These are phyloP conservation scores for Adansonia digitata DNA, from an alignment of 345 rosid species.

Conservation along the genomic window DNA sequence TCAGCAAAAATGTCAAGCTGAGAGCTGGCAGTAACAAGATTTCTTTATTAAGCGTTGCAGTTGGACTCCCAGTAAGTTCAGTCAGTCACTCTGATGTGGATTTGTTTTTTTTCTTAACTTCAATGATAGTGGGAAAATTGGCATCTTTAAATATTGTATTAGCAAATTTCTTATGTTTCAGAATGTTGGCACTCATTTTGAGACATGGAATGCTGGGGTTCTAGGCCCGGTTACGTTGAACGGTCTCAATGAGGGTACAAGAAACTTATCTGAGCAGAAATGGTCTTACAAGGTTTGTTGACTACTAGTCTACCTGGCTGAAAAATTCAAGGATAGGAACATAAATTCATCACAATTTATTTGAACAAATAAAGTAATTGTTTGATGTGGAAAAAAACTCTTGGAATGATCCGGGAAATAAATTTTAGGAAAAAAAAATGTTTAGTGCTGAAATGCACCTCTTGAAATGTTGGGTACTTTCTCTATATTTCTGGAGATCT, in stretches of 20 bases:
- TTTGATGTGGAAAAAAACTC: neutral
- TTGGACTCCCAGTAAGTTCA: slow-evolving; percentile 82
- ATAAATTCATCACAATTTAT: neutral
- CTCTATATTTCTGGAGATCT: too few species aligned
- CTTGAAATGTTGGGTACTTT: too few species aligned
- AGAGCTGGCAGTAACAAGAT: slow-evolving; percentile 74
- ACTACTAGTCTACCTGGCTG: neutral
- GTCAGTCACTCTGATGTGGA: neutral
- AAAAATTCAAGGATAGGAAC: neutral
- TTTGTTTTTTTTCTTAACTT: neutral
- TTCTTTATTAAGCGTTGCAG: slow-evolving; percentile 65
- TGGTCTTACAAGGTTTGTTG: slow-evolving; percentile 85
- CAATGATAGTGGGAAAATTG: neutral
- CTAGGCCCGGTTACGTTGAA: slow-evolving; percentile 71
- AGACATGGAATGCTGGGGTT: slow-evolving; percentile 80
- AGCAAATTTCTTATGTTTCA: slow-evolving; percentile 20
- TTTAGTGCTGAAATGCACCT: neutral
- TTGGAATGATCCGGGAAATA: neutral
- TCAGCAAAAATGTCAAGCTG: slow-evolving; percentile 62
- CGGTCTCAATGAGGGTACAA: slow-evolving; percentile 72
- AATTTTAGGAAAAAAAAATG: neutral
- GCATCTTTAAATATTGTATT: neutral
- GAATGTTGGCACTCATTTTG: slow-evolving; percentile 85
- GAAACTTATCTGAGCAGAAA: slow-evolving; percentile 75
- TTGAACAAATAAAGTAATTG: neutral